Base-by-base conservation (phyloP, 345 rosid species). In the Angophora floribunda region DNA sequence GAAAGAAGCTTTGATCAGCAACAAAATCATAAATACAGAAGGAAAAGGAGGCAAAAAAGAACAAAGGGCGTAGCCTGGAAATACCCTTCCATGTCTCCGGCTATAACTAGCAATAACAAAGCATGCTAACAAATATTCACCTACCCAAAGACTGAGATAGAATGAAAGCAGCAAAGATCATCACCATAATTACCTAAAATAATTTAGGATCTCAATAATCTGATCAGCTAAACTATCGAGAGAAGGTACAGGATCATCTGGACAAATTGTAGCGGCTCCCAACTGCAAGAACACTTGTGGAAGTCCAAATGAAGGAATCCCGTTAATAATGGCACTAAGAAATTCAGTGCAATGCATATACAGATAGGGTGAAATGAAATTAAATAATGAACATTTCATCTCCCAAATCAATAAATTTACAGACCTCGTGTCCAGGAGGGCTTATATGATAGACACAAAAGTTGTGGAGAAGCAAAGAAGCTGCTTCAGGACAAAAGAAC, bases 351-450 rank as follows among this genome's bases (percentile, higher is more conserved):
- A 79, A 11, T 26, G 12, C 19, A 59, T 32, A 15, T 78, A 84
- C 30, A 15, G 21, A 59, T 82, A 88, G 88, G 19, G 86, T 19
- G 86, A 67, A 89, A 63, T 21, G 84, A 84, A 87, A 41, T 57
- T 2, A 52, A 49, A 9, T 88, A 90, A 87, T 7, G 70, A 24
- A 85, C 17, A 36, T 79, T 61, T 51, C 75, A 78, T 47, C 65
- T 51, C 44, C 57, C 52, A 91, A 88, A 92, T 87, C 75, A 87
- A 89, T 88, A 88, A 90, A 86, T 89, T 92, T 86, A 90, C 96
- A 89, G 90, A 97, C 99, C 98, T 98, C 99, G 86, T 98, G 99
- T 65, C 99, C 99, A 45, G 99, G 98, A 51, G 99, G 99, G 87
- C 97, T 94, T 79, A 98, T 95, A 89, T 98, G 99, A 91, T 98